Evolutionary conservation across 1,139 yeast genomes (phyloP).

Genomic region (Tardiomyces depauwii): DNA sequence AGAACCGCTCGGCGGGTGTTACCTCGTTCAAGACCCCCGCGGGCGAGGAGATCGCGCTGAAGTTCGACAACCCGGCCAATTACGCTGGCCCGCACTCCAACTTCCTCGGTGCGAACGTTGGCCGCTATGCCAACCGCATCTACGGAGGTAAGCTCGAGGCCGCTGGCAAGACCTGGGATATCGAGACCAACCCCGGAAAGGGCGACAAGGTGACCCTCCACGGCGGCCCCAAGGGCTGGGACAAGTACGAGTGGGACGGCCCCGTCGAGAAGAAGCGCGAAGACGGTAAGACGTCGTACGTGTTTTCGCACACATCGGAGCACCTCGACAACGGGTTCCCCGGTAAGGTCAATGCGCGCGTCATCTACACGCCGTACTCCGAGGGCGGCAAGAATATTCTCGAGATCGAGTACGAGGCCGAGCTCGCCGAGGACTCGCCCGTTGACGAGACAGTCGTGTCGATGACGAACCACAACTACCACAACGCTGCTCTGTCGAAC

Average conservation of each 20-base stretch:
- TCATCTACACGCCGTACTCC: slow-evolving; percentile 32
- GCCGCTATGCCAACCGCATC: slow-evolving; percentile 55
- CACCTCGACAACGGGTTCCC: slow-evolving; percentile 47
- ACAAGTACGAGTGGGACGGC: slow-evolving; percentile 29
- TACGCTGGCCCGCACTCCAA: slow-evolving; percentile 29
- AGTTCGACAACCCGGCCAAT: slow-evolving; percentile 16
- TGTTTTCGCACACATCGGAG: slow-evolving; percentile 26
- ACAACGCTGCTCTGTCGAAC: slow-evolving; percentile 22
- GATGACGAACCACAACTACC: slow-evolving; percentile 56
- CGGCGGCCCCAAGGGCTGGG: slow-evolving; percentile 45
- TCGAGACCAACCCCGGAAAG: slow-evolving; percentile 34
- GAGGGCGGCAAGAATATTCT: slow-evolving; percentile 22
- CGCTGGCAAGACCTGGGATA: slow-evolving; percentile 31
- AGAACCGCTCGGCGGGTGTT: slow-evolving; percentile 14
- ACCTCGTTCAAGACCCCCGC: slow-evolving; percentile 17
- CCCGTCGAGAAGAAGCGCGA: slow-evolving; percentile 37
- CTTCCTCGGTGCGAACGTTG: slow-evolving; percentile 52
- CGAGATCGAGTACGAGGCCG: slow-evolving; percentile 39
- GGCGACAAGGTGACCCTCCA: slow-evolving; percentile 31
- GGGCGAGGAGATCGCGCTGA: slow-evolving; percentile 16
- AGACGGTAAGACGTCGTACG: slow-evolving; percentile 24
- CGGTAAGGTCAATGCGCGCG: slow-evolving; percentile 36
- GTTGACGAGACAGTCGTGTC: slow-evolving; percentile 41
- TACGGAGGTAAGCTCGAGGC: slow-evolving; percentile 34
- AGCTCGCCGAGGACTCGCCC: slow-evolving; percentile 29